Evolutionary conservation across 805 yeast genomes (phyloP).

Genomic region (Tetrapisispora iriomotensis): DNA sequence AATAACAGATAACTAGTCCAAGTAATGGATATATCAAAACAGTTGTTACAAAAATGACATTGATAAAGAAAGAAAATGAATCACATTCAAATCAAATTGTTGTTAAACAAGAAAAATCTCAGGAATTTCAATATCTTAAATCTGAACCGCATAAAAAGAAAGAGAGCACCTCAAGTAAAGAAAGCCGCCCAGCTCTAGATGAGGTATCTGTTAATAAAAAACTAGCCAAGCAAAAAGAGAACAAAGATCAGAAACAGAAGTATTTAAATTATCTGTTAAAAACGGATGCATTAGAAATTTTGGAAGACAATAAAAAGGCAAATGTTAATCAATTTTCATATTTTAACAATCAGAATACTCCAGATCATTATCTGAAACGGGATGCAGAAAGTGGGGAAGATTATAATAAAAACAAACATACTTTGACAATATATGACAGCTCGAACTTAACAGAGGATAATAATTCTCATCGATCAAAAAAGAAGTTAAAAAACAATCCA

Average conservation of each 20-base stretch:
- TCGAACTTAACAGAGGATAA: too few species aligned
- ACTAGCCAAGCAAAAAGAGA: conserved; percentile 2
- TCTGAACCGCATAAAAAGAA: background rate
- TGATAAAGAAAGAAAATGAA: conserved; percentile 1
- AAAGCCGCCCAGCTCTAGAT: conserved; percentile 15
- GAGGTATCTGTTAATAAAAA: conserved; percentile 10
- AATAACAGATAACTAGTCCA: background rate
- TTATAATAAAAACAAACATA: background rate
- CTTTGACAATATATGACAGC: too few species aligned
- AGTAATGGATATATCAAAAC: background rate
- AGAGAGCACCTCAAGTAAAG: conserved; percentile 5
- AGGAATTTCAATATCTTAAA: background rate
- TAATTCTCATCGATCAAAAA: background rate
- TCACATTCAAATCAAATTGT: background rate
- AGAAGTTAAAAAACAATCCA: background rate
- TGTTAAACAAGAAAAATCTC: background rate
- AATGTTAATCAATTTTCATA: background rate
- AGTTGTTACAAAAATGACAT: background rate
- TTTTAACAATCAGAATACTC: background rate
- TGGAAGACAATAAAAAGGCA: background rate
- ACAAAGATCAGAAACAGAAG: conserved; percentile 6
- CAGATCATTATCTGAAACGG: background rate
- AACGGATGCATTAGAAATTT: background rate
- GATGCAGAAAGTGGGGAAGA: background rate
- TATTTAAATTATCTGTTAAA: conserved; percentile 7